phyloP scores from a whole-genome alignment of 345 rosid genomes.

The Hypericum perforatum region DNA sequence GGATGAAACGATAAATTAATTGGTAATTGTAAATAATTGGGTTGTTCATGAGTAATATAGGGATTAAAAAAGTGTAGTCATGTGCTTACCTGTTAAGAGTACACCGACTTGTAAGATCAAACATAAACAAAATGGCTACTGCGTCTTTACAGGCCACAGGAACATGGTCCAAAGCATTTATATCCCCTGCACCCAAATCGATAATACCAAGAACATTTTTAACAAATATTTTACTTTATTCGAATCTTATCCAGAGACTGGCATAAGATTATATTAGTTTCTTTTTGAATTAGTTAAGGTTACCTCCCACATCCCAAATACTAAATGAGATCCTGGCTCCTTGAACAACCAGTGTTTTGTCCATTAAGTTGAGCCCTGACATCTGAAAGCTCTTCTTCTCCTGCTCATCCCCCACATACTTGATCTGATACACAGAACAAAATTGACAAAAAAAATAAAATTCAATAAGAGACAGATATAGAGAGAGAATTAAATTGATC shows the following conservation, averaged over 20 bases:
- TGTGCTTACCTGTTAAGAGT: conserved; percentile 66
- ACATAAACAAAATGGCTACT: conserved; percentile 91
- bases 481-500: not conserved
- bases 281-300: not conserved
- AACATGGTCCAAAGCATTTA: conserved; percentile 56
- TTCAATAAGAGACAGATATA: not conserved
- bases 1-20: not conserved
- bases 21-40: no score
- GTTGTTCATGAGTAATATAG: no score
- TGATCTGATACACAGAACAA: conserved; percentile 31
- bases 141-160: conserved; percentile 96
- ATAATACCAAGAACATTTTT: not conserved
- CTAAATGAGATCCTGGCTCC: conserved; percentile 78
- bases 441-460: not conserved
- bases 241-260: not conserved
- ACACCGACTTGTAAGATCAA: conserved; percentile 93
- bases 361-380: conserved; percentile 79
- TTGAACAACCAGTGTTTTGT: conserved; percentile 69
- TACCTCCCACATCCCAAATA: conserved; percentile 97
- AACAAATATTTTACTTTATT: not conserved
- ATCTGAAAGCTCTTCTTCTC: conserved; percentile 52
- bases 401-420: conserved; percentile 78
- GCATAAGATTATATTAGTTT: not conserved
- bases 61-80: not conserved
- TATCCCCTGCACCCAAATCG: conserved; percentile 39